Conservation (phyloP, 305 asterid species). For the Petunia hybrid region DNA sequence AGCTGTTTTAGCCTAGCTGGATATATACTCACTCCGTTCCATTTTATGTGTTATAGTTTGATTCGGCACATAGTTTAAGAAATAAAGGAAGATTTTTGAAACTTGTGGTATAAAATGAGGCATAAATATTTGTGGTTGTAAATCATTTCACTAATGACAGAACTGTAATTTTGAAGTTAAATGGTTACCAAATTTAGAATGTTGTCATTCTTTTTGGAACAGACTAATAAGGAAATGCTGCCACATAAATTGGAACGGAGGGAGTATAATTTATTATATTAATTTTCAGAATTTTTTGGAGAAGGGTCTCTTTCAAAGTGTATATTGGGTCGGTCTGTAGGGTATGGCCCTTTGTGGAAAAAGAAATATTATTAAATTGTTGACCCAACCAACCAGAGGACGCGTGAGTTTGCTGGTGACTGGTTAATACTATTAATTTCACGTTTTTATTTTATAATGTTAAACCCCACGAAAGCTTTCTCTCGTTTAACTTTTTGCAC, state of each 20-base stretch:
- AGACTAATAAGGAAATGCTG: no score
- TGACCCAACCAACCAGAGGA: conserved; percentile 48
- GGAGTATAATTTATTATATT: no score
- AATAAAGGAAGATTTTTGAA: no score
- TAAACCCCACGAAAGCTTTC: not conserved
- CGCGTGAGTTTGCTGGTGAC: conserved; percentile 37
- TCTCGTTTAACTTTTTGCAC: not conserved
- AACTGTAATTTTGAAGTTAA: no score
- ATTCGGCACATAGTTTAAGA: no score
- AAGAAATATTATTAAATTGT: conserved; percentile 32
- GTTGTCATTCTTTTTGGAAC: no score
- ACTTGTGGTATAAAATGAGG: no score
- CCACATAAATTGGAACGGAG: no score
- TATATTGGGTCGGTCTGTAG: conserved; percentile 55
- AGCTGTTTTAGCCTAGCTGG: conserved; percentile 15
- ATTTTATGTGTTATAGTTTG: not conserved
- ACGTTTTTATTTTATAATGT: conserved; percentile 27
- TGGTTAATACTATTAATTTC: conserved; percentile 36
- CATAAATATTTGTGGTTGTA: no score
- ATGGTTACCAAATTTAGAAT: no score
- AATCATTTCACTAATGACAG: no score
- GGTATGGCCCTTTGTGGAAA: conserved; percentile 25
- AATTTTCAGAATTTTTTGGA: conserved; percentile 50
- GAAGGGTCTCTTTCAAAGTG: conserved; percentile 51
- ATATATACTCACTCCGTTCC: not conserved